A percentile compares a stretch with the other conserved stretches of the same genome.
Evolutionary conservation across 2,329 filamentous ascomycete genomes (phyloP).

Genomic region (Aureobasidium sp.): DNA sequence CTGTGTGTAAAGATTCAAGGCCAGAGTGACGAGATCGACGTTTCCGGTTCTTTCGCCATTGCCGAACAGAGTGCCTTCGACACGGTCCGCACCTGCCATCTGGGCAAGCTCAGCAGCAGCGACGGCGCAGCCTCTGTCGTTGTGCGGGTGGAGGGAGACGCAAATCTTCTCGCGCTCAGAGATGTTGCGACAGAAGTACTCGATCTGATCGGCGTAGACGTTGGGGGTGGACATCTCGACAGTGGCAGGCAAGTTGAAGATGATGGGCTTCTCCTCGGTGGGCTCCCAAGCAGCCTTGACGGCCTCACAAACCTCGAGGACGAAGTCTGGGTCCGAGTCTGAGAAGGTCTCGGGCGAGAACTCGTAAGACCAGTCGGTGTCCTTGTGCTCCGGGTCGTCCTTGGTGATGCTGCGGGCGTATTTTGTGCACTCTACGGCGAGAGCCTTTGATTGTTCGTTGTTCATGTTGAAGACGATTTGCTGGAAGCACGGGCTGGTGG

Average conservation of each 20-base stretch:
- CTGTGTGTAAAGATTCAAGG: conserved; percentile 90
- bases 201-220: conserved; percentile 91
- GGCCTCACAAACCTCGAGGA: conserved; percentile 76
- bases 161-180: conserved; percentile 77
- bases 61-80: conserved; percentile 89
- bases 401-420: conserved; percentile 88
- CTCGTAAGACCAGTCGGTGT: conserved; percentile 69
- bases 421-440: conserved; percentile 80
- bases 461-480: conserved; percentile 82
- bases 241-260: conserved; percentile 94
- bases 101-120: conserved; percentile 88
- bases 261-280: conserved; percentile 69
- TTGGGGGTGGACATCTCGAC: conserved; percentile 95
- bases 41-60: conserved; percentile 96
- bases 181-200: conserved; percentile 87
- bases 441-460: conserved; percentile 70
- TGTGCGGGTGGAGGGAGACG: conserved; percentile 88
- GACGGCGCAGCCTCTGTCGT: conserved; percentile 84
- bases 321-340: conserved; percentile 79
- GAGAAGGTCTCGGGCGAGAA: conserved; percentile 88
- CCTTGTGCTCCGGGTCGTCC: conserved; percentile 52
- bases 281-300: conserved; percentile 93
- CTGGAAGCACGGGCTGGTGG: conserved; percentile 93
- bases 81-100: conserved; percentile 91
- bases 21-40: conserved; percentile 88